A percentile compares a stretch with the other conserved stretches of the same genome.
These are phyloP conservation scores for Gardenia jasminoides DNA, from an alignment of 257 asterid species.

Conservation along the genomic window DNA sequence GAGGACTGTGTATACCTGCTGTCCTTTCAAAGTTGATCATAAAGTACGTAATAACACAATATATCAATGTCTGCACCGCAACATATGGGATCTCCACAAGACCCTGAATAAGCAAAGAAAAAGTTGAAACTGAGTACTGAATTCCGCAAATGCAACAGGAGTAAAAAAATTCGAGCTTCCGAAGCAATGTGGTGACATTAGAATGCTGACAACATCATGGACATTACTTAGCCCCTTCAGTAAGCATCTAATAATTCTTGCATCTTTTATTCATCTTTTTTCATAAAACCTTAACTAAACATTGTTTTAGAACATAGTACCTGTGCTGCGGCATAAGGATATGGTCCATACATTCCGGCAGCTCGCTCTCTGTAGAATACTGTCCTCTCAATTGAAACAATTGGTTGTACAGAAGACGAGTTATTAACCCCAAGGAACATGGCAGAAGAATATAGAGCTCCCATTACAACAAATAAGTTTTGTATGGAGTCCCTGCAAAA, in stretches of 20 bases:
- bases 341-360: constrained; percentile 83
- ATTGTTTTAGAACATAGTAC: constrained; percentile 29
- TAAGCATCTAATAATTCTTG: background rate
- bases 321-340: constrained; percentile 83
- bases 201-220: background rate
- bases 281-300: background rate
- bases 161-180: background rate
- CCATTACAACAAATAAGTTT: constrained; percentile 65
- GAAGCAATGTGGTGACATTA: background rate
- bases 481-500: constrained; percentile 68
- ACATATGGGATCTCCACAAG: constrained; percentile 80
- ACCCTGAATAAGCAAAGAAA: constrained; percentile 45
- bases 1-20: constrained; percentile 40
- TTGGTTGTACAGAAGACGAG: constrained; percentile 85
- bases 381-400: constrained; percentile 74
- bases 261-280: background rate
- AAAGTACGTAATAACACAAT: constrained; percentile 73
- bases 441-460: constrained; percentile 71
- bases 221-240: background rate
- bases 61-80: constrained; percentile 58
- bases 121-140: constrained; percentile 8
- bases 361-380: constrained; percentile 93
- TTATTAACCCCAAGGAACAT: constrained; percentile 85
- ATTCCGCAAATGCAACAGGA: background rate
- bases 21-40: constrained; percentile 83